These are phyloP conservation scores for Pilobolus umbonatus DNA, from an alignment of 192 early-diverging fungal species.

Conservation along the genomic window DNA sequence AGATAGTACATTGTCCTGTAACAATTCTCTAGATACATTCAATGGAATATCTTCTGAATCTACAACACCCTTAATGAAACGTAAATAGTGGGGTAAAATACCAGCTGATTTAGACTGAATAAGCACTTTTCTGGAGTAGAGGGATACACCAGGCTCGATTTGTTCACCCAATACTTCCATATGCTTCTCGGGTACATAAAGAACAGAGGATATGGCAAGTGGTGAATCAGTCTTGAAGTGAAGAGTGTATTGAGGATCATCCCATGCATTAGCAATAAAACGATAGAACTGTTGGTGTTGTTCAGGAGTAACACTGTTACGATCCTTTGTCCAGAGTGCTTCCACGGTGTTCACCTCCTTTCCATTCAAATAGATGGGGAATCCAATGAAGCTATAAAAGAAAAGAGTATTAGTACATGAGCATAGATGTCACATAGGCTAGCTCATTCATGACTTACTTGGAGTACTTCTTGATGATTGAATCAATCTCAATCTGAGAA, in stretches of 20 bases:
- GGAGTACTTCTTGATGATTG: slow-evolving; percentile 65
- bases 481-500: slow-evolving; percentile 37
- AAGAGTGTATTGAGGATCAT: slow-evolving; percentile 54
- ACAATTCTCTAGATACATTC: slow-evolving; percentile 78
- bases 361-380: slow-evolving; percentile 54
- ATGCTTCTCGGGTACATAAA: slow-evolving; percentile 57
- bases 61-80: slow-evolving; percentile 78
- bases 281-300: slow-evolving; percentile 60
- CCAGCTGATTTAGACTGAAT: slow-evolving; percentile 63
- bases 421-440: neutral
- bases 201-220: slow-evolving; percentile 49
- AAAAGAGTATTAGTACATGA: neutral
- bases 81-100: slow-evolving; percentile 71
- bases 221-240: slow-evolving; percentile 63
- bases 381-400: slow-evolving; percentile 49
- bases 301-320: slow-evolving; percentile 46
- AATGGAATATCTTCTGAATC: slow-evolving; percentile 83
- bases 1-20: slow-evolving; percentile 67
- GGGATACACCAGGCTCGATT: slow-evolving; percentile 54
- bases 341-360: slow-evolving; percentile 54
- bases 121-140: slow-evolving; percentile 61
- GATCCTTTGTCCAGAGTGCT: slow-evolving; percentile 59
- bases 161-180: slow-evolving; percentile 51
- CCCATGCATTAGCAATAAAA: slow-evolving; percentile 55
- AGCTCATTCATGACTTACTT: slow-evolving; percentile 43